Evolutionary conservation across 352 stramenopile species (phyloP).

Genomic region (Phytophthora hibernalis): DNA sequence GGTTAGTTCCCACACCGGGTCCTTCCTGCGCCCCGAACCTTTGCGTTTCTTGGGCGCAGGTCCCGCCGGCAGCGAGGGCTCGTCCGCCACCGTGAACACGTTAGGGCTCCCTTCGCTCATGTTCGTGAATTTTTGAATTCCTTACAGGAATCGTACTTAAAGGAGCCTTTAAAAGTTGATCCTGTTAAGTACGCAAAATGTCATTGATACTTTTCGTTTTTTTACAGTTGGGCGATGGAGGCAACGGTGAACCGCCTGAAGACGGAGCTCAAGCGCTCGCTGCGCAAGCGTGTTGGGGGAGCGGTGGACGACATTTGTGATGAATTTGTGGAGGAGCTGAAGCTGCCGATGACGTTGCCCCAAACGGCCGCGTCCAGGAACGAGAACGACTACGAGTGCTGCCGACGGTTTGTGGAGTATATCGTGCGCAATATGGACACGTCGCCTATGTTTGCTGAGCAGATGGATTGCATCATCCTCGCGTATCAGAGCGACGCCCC

Average conservation of each 20-base stretch:
- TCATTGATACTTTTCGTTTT: too few relatives aligned
- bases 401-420: slow-evolving; percentile 54
- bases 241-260: neutral
- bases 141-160: too few relatives aligned
- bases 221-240: too few relatives aligned
- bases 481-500: slow-evolving; percentile 60
- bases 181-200: too few relatives aligned
- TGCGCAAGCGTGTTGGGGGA: slow-evolving; percentile 42
- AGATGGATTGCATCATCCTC: slow-evolving; percentile 74
- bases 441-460: slow-evolving; percentile 50
- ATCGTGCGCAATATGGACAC: slow-evolving; percentile 63
- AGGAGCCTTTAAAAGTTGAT: neutral
- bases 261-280: slow-evolving; percentile 38
- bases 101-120: slow-evolving; percentile 22
- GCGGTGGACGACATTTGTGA: slow-evolving; percentile 48
- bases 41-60: slow-evolving; percentile 46
- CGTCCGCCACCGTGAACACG: slow-evolving; percentile 24
- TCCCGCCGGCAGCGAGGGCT: slow-evolving; percentile 6
- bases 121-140: slow-evolving; percentile 17
- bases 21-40: slow-evolving; percentile 48
- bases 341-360: neutral
- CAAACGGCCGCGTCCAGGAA: neutral
- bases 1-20: slow-evolving; percentile 65
- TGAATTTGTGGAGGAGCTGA: slow-evolving; percentile 20
- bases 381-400: slow-evolving; percentile 58